These are phyloP conservation scores for Toxicodendron radicans DNA, from an alignment of 345 rosid genomes.

Conservation along the genomic window DNA sequence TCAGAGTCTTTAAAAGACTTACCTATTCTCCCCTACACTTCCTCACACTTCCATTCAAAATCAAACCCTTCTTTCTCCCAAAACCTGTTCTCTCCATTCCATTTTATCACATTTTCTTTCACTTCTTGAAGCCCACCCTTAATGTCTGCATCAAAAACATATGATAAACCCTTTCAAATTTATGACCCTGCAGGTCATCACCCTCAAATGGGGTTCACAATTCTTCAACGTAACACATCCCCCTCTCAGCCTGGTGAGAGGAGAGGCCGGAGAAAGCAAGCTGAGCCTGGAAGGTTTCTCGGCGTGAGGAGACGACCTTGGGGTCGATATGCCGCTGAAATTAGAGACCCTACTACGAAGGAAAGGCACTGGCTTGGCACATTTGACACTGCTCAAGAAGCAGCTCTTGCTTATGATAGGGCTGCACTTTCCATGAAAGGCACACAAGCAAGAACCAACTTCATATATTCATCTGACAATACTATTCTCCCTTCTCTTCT, in stretches of 20 bases:
- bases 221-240: constrained; percentile 58
- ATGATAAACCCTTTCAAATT: constrained; percentile 27
- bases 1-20: constrained; percentile 39
- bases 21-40: constrained; percentile 17
- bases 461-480: constrained; percentile 53
- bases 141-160: constrained; percentile 34
- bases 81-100: neutral
- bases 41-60: constrained; percentile 17
- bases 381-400: constrained; percentile 96
- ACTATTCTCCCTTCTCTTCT: constrained; percentile 45
- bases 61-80: constrained; percentile 10
- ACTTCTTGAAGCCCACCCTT: constrained; percentile 16
- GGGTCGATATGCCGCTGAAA: constrained; percentile 98
- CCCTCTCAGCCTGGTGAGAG: constrained; percentile 56
- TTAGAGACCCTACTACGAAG: constrained; percentile 93
- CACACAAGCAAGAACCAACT: constrained; percentile 89
- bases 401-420: constrained; percentile 93
- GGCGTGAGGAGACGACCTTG: constrained; percentile 94
- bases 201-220: constrained; percentile 42
- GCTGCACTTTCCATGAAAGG: constrained; percentile 98
- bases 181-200: constrained; percentile 26
- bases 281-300: constrained; percentile 86
- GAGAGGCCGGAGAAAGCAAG: constrained; percentile 77
- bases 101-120: neutral
- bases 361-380: constrained; percentile 99